These are phyloP conservation scores for Didymella pomorum DNA, from an alignment of 2,329 filamentous ascomycete genomes.

Conservation along the genomic window DNA sequence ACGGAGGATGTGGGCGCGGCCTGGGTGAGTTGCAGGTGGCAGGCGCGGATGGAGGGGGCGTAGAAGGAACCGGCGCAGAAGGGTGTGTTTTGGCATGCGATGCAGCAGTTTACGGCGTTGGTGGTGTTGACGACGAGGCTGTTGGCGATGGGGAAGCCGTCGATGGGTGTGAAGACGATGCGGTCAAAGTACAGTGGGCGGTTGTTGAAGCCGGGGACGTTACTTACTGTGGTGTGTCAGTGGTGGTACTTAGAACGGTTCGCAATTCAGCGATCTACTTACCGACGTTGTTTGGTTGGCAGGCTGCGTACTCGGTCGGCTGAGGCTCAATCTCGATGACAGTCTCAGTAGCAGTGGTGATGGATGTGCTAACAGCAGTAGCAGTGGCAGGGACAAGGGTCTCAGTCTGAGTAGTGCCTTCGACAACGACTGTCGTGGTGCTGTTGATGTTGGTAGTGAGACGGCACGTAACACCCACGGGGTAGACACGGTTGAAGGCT, in stretches of 20 bases:
- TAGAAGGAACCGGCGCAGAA: conserved; percentile 40
- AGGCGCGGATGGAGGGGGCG: conserved; percentile 28
- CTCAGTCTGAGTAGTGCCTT: conserved; percentile 24
- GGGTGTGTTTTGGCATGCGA: conserved; percentile 36
- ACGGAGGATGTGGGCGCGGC: conserved; percentile 18
- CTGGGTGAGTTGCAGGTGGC: conserved; percentile 36
- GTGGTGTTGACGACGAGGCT: conserved; percentile 28
- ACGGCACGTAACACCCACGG: conserved; percentile 27
- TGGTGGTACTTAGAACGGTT: too few relatives aligned
- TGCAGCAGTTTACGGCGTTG: conserved; percentile 31
- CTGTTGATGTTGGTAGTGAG: conserved; percentile 29
- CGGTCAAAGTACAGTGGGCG: conserved; percentile 32
- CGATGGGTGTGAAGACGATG: conserved; percentile 27
- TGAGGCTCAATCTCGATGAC: conserved; percentile 22
- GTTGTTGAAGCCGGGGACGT: conserved; percentile 26
- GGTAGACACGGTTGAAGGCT: conserved; percentile 24
- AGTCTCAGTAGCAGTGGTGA: conserved; percentile 28
- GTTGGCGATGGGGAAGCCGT: conserved; percentile 37
- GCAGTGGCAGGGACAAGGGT: conserved; percentile 22
- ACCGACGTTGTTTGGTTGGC: conserved; percentile 38
- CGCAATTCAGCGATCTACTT: conserved; percentile 4
- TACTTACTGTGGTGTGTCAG: conserved; percentile 26
- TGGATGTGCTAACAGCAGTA: conserved; percentile 27
- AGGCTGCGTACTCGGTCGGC: conserved; percentile 34
- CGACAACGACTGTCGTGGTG: conserved; percentile 23